Percentiles rank a stretch among this genome's conserved stretches.
These are phyloP conservation scores for Plasmodium cynomolgi DNA, from an alignment of 169 alveolate species.

Conservation along the genomic window DNA sequence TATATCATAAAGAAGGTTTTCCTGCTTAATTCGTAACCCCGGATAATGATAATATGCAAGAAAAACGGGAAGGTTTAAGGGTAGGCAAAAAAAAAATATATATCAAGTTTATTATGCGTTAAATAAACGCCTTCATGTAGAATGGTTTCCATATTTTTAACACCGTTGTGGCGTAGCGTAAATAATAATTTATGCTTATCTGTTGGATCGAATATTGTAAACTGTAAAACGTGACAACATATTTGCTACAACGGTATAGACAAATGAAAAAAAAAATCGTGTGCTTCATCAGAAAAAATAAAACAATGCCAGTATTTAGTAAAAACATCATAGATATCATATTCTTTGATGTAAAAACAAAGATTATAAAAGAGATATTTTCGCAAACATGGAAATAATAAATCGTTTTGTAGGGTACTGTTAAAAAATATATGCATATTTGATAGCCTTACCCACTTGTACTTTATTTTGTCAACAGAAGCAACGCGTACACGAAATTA, in stretches of 20 bases:
- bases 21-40: not conserved
- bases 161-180: not conserved
- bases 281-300: not conserved
- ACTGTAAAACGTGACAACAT: not conserved
- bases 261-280: not conserved
- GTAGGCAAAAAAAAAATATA: not conserved
- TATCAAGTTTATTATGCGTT: not conserved
- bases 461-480: not conserved
- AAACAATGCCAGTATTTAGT: not conserved
- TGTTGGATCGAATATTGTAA: not conserved
- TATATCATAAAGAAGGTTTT: too few relatives aligned
- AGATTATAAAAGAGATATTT: not conserved
- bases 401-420: not conserved
- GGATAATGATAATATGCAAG: not conserved
- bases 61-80: not conserved
- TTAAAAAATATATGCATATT: not conserved
- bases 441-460: not conserved
- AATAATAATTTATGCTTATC: not conserved
- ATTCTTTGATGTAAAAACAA: not conserved
- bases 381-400: not conserved
- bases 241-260: not conserved
- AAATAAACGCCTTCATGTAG: not conserved
- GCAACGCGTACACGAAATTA: not conserved
- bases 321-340: not conserved
- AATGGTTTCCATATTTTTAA: not conserved